These are phyloP conservation scores for Zalaria sp. DNA, from an alignment of 2,329 filamentous ascomycete species.

Conservation along the genomic window DNA sequence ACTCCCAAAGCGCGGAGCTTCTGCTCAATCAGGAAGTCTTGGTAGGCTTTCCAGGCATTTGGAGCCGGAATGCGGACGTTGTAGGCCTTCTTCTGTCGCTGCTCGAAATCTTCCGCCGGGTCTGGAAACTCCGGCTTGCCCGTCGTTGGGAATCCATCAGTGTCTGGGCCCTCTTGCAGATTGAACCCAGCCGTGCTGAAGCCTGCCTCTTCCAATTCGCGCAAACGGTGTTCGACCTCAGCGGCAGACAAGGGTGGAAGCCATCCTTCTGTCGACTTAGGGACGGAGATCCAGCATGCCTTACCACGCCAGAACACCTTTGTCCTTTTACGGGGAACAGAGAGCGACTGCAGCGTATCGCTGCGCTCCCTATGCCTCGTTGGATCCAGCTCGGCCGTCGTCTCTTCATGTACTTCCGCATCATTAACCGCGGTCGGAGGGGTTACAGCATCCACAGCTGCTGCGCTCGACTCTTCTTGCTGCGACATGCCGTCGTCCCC, in stretches of 20 bases:
- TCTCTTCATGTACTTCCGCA: background rate
- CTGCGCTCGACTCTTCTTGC: background rate
- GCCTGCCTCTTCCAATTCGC: constrained; percentile 53
- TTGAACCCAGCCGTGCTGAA: constrained; percentile 59
- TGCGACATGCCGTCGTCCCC: background rate
- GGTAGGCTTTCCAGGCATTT: constrained; percentile 65
- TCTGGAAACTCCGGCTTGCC: constrained; percentile 57
- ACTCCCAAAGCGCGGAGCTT: constrained; percentile 88
- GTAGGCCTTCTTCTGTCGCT: constrained; percentile 40
- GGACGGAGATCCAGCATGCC: constrained; percentile 30
- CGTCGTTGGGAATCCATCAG: constrained; percentile 27
- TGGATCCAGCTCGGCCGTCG: background rate
- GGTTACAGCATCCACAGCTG: background rate
- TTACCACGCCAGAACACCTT: constrained; percentile 31
- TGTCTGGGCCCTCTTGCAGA: constrained; percentile 28
- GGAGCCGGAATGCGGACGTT: constrained; percentile 57
- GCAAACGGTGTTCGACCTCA: constrained; percentile 48
- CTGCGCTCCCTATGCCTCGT: too few relatives aligned
- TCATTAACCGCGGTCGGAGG: too few relatives aligned
- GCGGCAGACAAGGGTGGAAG: constrained; percentile 29
- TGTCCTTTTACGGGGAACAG: constrained; percentile 25
- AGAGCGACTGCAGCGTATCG: background rate
- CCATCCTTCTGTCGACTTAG: constrained; percentile 26
- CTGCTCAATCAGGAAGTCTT: constrained; percentile 71
- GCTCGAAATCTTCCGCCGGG: constrained; percentile 41